Evolutionary conservation across 2,329 filamentous ascomycete genomes (phyloP).

Genomic region (Monosporascus sp.): DNA sequence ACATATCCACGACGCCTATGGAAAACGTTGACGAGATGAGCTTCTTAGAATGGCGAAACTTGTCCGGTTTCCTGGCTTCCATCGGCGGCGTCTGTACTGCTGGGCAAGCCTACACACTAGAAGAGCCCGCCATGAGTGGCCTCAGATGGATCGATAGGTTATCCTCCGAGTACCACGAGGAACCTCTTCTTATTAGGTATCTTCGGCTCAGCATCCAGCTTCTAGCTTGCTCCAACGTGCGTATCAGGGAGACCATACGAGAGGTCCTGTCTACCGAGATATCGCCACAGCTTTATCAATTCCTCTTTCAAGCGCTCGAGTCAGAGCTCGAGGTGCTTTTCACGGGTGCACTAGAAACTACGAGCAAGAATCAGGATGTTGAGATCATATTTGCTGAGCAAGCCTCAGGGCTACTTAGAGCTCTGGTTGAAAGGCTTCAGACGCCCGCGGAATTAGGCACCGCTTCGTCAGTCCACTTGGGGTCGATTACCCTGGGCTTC

Average conservation of each 20-base stretch:
- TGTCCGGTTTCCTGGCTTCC: slow-evolving; percentile 64
- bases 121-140: slow-evolving; percentile 53
- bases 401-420: slow-evolving; percentile 57
- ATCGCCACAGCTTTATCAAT: slow-evolving; percentile 55
- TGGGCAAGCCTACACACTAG: slow-evolving; percentile 50
- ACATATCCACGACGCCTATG: slow-evolving; percentile 49
- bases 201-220: slow-evolving; percentile 61
- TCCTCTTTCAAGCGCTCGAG: slow-evolving; percentile 61
- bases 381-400: slow-evolving; percentile 66
- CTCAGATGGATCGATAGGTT: slow-evolving; percentile 62
- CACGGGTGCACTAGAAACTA: slow-evolving; percentile 47
- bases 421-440: slow-evolving; percentile 60
- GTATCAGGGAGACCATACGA: slow-evolving; percentile 61
- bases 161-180: slow-evolving; percentile 54
- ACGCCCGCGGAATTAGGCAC: slow-evolving; percentile 58
- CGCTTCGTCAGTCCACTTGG: slow-evolving; percentile 59
- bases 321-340: slow-evolving; percentile 60
- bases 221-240: slow-evolving; percentile 58
- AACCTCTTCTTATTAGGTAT: slow-evolving; percentile 55
- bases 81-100: slow-evolving; percentile 62
- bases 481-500: slow-evolving; percentile 59
- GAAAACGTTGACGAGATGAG: slow-evolving; percentile 51
- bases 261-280: slow-evolving; percentile 64
- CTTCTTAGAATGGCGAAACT: slow-evolving; percentile 63
- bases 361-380: slow-evolving; percentile 50